Percentiles rank a stretch among this genome's conserved stretches.
Evolutionary conservation across 106 monocot species (phyloP).

Genomic region (Agapanthus africanus): DNA sequence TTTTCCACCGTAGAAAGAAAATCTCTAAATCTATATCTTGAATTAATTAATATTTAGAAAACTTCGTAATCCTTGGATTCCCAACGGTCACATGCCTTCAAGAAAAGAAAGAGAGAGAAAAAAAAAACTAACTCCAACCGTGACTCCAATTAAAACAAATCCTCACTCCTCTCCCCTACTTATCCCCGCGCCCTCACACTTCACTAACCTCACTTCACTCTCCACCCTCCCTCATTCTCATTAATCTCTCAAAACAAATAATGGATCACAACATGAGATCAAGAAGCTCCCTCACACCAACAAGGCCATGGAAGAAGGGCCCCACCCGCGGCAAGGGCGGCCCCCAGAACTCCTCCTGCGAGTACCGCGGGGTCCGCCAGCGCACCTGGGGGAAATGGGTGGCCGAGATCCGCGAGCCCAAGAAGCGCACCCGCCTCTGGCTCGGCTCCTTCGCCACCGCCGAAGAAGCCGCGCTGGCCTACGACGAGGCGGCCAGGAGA

Average conservation of each 20-base stretch:
- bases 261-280: constrained; percentile 19
- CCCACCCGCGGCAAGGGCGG: constrained; percentile 89
- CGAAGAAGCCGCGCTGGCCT: constrained; percentile 89
- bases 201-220: not conserved
- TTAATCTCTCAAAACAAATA: not conserved
- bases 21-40: no score
- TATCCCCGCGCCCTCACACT: constrained; percentile 32
- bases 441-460: constrained; percentile 94
- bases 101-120: constrained; percentile 20
- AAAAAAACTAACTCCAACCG: constrained; percentile 28
- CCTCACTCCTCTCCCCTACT: constrained; percentile 17
- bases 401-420: constrained; percentile 94
- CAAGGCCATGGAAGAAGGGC: constrained; percentile 89
- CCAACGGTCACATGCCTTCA: constrained; percentile 61
- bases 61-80: constrained; percentile 13
- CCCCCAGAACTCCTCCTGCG: constrained; percentile 85
- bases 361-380: constrained; percentile 92
- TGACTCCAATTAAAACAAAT: constrained; percentile 61
- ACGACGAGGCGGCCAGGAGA: constrained; percentile 81
- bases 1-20: no score
- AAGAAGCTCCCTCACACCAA: constrained; percentile 11
- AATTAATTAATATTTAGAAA: no score
- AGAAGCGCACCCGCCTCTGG: constrained; percentile 86
- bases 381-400: constrained; percentile 99
- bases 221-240: not conserved